A percentile compares a stretch with the other conserved stretches of the same genome.
Conservation (phyloP, 306 rosid genomes). For the Quercus alba region DNA sequence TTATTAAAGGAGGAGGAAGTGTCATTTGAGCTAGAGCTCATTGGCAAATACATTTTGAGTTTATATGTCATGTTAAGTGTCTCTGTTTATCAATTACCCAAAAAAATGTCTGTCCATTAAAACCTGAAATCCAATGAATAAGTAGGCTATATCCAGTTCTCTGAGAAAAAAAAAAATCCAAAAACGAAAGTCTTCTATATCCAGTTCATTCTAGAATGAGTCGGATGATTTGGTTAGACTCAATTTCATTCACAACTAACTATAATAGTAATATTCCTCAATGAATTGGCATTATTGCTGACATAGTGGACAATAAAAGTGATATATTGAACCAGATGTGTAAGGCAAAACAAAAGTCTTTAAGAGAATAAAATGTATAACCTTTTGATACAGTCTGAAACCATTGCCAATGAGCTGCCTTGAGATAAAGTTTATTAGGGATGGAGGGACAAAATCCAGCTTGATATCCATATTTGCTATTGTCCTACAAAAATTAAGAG, state of each 20-base stretch:
- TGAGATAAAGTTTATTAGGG: conserved; percentile 83
- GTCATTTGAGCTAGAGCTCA: too few species aligned
- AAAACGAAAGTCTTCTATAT: neutral
- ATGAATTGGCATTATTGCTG: conserved; percentile 8
- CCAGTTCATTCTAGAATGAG: neutral
- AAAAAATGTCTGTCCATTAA: too few species aligned
- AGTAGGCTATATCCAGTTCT: neutral
- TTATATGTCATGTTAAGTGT: neutral
- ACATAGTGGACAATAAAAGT: neutral
- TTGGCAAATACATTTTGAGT: neutral
- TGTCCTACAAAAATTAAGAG: conserved; percentile 53
- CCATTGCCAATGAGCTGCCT: conserved; percentile 93
- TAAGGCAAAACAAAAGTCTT: neutral
- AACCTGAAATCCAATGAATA: neutral
- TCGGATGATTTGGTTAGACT: conserved; percentile 5
- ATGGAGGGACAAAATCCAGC: conserved; percentile 83
- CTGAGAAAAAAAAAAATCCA: too few species aligned
- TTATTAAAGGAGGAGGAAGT: too few species aligned
- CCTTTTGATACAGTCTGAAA: conserved; percentile 90
- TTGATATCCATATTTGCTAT: conserved; percentile 89
- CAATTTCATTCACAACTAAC: neutral
- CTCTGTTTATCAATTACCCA: neutral
- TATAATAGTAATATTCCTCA: conserved; percentile 2
- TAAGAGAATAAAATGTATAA: conserved; percentile 22
- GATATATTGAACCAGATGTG: neutral